Base-by-base conservation (phyloP, 495 filamentous ascomycete species). In the Aspergillus homomorphus region DNA sequence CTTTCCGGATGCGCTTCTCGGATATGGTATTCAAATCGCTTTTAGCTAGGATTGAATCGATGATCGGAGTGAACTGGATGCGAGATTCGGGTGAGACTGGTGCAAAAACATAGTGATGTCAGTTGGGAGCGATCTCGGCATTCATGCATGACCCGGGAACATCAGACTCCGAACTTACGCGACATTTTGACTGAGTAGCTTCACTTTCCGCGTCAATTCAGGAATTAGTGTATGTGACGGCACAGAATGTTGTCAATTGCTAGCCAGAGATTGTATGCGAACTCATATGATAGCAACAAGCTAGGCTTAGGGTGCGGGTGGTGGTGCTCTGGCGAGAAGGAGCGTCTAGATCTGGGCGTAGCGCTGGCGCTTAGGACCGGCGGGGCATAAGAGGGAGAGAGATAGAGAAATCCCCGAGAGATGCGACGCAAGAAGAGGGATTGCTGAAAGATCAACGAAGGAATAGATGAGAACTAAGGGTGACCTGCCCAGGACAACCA, bases 11-110 rank as follows among this genome's bases (percentile, higher is more conserved):
- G 69, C 87, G 85, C 76, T 98, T 98, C 62, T 91, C 89, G 23
- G 94, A 95, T 58, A 98, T 88, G 33, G 91, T 96, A 56, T 88
- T 83, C 45, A 98, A 83, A 64, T 98, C 91, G 60, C 89, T 89
- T 24, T 80, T 80, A 15, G 81, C 82, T 21, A 98, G 80, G 62
- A 98, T 96, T n/a, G 77, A 82, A 69, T 98, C 94, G 70, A 98
- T 97, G 74, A 97, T 89, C 62, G 82, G 82, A 49, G 83, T 86
- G 73, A 91, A 98, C 58, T 86, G 77, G 33, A 80, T 77, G 72
- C 82, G 79, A 62, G 84, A 77, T 57, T 89, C 87, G 51, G 81
- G 65, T n/a, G 85, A 81, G 60, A 92, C 89, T 92, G 70, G 54
- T 44, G 62, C 57, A 54, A 58, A 53, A 23, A 45, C 16, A 33